Conservation (phyloP, 2,329 filamentous ascomycete genomes). For the Stromatinia cepivora region DNA sequence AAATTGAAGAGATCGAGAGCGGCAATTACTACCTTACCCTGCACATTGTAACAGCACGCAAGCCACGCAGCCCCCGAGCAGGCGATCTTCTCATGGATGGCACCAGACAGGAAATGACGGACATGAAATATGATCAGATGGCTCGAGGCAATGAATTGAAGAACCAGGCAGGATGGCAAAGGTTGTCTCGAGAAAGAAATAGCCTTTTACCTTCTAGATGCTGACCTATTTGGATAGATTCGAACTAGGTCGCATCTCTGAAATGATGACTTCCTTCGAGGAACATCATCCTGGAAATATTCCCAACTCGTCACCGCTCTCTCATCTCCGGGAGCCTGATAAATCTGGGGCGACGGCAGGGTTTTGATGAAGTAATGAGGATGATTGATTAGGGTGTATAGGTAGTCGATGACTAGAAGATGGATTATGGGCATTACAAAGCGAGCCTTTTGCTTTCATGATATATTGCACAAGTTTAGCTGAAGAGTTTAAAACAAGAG, state of each 20-base stretch:
- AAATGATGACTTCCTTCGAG: conserved; percentile 18
- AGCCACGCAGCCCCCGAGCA: conserved; percentile 33
- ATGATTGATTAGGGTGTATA: neutral
- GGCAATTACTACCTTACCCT: conserved; percentile 36
- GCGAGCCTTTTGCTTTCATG: neutral
- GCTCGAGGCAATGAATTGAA: conserved; percentile 26
- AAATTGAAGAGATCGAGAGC: conserved; percentile 26
- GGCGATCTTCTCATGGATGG: conserved; percentile 37
- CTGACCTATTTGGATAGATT: conserved; percentile 14
- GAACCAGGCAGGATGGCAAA: conserved; percentile 19
- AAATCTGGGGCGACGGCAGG: neutral
- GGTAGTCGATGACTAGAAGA: neutral
- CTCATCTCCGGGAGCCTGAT: neutral
- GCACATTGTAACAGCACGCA: conserved; percentile 39
- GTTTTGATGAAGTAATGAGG: neutral
- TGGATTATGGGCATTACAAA: neutral
- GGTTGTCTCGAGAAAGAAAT: neutral
- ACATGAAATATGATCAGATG: conserved; percentile 37
- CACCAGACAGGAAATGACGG: conserved; percentile 36
- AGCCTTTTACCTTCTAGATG: neutral
- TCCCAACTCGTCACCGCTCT: neutral
- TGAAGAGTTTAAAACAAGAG: neutral
- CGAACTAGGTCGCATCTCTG: conserved; percentile 5
- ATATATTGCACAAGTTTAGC: neutral
- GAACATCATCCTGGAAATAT: conserved; percentile 18